These are phyloP conservation scores for Citeromyces nyonsensis DNA, from an alignment of 805 yeast species.

Conservation along the genomic window DNA sequence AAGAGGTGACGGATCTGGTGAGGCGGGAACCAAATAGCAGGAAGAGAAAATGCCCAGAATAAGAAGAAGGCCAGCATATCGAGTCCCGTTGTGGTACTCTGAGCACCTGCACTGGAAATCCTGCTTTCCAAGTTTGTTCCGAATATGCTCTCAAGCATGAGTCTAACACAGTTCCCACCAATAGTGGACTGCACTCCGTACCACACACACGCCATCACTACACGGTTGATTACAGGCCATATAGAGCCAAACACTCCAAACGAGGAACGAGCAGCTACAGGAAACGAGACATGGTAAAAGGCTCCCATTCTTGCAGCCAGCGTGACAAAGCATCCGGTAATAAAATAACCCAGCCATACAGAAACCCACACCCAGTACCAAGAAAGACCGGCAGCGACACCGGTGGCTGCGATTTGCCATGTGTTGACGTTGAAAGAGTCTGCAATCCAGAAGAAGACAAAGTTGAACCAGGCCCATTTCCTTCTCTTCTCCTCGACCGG, in stretches of 20 bases:
- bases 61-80: constrained; percentile 64
- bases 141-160: constrained; percentile 67
- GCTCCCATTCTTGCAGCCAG: constrained; percentile 70
- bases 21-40: constrained; percentile 71
- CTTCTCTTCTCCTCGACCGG: constrained; percentile 68
- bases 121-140: constrained; percentile 46
- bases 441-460: constrained; percentile 71
- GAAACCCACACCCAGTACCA: constrained; percentile 92
- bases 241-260: constrained; percentile 80
- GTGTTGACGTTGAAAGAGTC: constrained; percentile 85
- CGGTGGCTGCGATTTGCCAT: constrained; percentile 85
- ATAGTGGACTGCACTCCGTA: constrained; percentile 77
- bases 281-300: constrained; percentile 71
- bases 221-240: constrained; percentile 84
- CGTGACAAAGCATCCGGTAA: constrained; percentile 56
- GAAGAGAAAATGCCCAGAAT: constrained; percentile 69
- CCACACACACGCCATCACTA: constrained; percentile 71
- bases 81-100: constrained; percentile 51
- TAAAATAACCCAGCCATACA: constrained; percentile 71
- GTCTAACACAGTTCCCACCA: constrained; percentile 69
- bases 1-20: constrained; percentile 74
- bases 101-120: constrained; percentile 49
- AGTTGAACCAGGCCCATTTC: constrained; percentile 80
- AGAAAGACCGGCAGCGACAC: constrained; percentile 58
- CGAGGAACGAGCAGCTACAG: constrained; percentile 66